Evolutionary conservation across 108 stramenopile species (phyloP).

Genomic region (Fistulifera pelliculosa): DNA sequence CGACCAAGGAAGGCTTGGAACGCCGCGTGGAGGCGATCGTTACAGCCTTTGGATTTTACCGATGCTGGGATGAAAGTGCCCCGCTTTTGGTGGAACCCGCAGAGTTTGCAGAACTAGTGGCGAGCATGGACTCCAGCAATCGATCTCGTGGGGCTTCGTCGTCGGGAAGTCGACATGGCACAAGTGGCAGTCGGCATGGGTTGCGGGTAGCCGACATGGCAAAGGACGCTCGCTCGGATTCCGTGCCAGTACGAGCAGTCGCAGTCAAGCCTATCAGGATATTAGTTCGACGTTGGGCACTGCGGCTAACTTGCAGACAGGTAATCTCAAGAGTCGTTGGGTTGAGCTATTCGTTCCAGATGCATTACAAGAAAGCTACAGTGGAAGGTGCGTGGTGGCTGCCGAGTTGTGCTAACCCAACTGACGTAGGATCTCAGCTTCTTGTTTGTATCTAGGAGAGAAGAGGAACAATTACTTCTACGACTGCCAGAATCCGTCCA

Average conservation of each 20-base stretch:
- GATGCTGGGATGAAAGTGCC: slow-evolving; percentile 74
- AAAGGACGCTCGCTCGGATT: slow-evolving; percentile 57
- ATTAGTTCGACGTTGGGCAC: slow-evolving; percentile 4
- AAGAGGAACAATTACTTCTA: slow-evolving; percentile 68
- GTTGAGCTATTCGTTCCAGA: slow-evolving; percentile 59
- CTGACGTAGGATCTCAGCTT: no score
- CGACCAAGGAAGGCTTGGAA: slow-evolving; percentile 50
- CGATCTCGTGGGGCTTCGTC: slow-evolving; percentile 17
- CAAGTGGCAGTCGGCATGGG: slow-evolving; percentile 37
- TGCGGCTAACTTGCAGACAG: slow-evolving; percentile 16
- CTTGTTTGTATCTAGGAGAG: slow-evolving; percentile 38
- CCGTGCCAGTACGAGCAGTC: slow-evolving; percentile 37
- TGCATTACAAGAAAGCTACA: slow-evolving; percentile 6
- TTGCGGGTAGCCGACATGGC: slow-evolving; percentile 48
- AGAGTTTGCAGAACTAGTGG: slow-evolving; percentile 27
- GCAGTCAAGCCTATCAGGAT: slow-evolving; percentile 2
- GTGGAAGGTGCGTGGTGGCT: slow-evolving; percentile 32
- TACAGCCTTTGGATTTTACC: slow-evolving; percentile 85
- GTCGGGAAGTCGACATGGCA: slow-evolving; percentile 54
- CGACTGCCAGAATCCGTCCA: slow-evolving; percentile 80
- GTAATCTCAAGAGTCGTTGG: slow-evolving; percentile 35
- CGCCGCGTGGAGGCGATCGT: slow-evolving; percentile 78
- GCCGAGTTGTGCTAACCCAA: no score
- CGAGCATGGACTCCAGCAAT: slow-evolving; percentile 20
- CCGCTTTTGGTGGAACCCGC: slow-evolving; percentile 49